phyloP scores from a whole-genome alignment of 1,284 basidiomycete species.

The Apiotrichum mycotoxinovorans region DNA sequence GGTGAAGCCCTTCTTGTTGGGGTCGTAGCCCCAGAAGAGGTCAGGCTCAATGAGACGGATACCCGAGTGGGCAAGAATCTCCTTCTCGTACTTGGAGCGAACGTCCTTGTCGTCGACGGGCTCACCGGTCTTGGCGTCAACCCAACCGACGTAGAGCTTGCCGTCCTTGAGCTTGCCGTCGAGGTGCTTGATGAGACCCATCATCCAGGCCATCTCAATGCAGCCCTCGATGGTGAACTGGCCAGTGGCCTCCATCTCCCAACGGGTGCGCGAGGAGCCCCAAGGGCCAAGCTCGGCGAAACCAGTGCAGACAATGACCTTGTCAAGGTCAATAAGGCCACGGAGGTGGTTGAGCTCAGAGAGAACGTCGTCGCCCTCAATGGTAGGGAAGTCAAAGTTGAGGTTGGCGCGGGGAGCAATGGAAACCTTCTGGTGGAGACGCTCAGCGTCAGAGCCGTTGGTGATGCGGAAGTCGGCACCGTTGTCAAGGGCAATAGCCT shows the following conservation, averaged over 20 bases:
- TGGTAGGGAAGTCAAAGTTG: slow-evolving; percentile 84
- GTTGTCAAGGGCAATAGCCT: slow-evolving; percentile 89
- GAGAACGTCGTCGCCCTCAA: slow-evolving; percentile 66
- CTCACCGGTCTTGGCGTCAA: slow-evolving; percentile 88
- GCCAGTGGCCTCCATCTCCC: slow-evolving; percentile 97
- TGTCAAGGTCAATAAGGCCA: slow-evolving; percentile 88
- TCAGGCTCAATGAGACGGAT: slow-evolving; percentile 96
- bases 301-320: slow-evolving; percentile 92
- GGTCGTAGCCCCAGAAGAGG: slow-evolving; percentile 94
- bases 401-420: slow-evolving; percentile 96
- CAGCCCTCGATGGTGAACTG: slow-evolving; percentile 94
- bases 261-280: slow-evolving; percentile 96
- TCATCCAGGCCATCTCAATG: slow-evolving; percentile 99
- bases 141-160: slow-evolving; percentile 93
- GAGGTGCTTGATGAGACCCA: slow-evolving; percentile 98
- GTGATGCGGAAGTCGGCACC: slow-evolving; percentile 89
- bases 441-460: slow-evolving; percentile 88
- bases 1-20: slow-evolving; percentile 92
- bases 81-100: slow-evolving; percentile 87
- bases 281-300: slow-evolving; percentile 98
- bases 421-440: slow-evolving; percentile 85
- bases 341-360: slow-evolving; percentile 71
- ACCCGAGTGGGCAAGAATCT: slow-evolving; percentile 88
- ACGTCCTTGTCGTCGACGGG: slow-evolving; percentile 99
- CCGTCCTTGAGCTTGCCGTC: slow-evolving; percentile 93